Conservation (phyloP, 768 basidiomycete species). For the Boletus sp. region DNA sequence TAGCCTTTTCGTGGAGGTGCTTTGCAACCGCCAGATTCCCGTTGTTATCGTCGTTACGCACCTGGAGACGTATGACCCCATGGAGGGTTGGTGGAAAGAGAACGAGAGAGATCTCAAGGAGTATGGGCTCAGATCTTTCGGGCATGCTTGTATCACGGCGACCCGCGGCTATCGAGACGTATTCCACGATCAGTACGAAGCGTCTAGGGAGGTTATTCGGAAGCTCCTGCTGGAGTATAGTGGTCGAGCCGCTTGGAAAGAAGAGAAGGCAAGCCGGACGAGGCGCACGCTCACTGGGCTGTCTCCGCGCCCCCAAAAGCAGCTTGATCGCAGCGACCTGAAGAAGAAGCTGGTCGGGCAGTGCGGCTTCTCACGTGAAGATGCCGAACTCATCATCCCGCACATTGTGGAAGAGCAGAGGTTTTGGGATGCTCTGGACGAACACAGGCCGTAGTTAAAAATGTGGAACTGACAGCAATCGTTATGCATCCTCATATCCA, state of each 20-base stretch:
- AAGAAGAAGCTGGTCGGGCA: constrained; percentile 20
- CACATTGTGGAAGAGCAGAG: constrained; percentile 16
- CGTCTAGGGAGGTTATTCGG: constrained; percentile 28
- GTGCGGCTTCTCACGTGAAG: constrained; percentile 21
- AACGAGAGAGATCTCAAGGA: constrained; percentile 34
- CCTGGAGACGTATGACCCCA: constrained; percentile 29
- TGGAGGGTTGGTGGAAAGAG: constrained; percentile 40
- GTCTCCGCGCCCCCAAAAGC: constrained; percentile 12
- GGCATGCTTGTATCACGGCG: constrained; percentile 41
- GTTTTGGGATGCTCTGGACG: constrained; percentile 4
- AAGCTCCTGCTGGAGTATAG: constrained; percentile 18
- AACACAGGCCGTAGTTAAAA: constrained; percentile 21
- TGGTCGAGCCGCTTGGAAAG: constrained; percentile 18
- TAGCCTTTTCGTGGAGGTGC: constrained; percentile 36
- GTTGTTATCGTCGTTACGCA: constrained; percentile 34
- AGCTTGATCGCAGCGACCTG: constrained; percentile 11
- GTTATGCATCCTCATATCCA: background rate
- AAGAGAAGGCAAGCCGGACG: constrained; percentile 26
- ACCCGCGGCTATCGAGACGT: constrained; percentile 19
- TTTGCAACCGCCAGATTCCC: constrained; percentile 23
- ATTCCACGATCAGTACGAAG: constrained; percentile 32
- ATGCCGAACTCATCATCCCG: constrained; percentile 16
- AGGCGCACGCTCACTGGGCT: constrained; percentile 26
- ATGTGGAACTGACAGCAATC: constrained; percentile 1
- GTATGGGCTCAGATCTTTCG: constrained; percentile 34